Evolutionary conservation across 2,329 filamentous ascomycete species (phyloP), one percentile per base, ranked within the genome.

Genomic region (Ascochyta viciae-villosae): DNA sequence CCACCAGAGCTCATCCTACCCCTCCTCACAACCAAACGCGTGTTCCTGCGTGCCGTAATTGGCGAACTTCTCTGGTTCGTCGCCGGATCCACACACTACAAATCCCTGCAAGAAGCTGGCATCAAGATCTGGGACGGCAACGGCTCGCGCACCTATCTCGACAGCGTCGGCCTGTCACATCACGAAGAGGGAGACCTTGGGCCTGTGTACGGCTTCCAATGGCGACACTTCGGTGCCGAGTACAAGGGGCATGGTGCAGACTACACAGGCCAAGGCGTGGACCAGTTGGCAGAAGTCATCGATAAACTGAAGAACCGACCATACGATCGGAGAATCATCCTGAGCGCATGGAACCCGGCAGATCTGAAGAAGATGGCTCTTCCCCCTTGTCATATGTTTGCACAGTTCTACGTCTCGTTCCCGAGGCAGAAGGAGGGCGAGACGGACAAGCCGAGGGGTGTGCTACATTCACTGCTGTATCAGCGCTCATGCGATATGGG

Each of bases 51-150:
- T 58, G 94, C 93, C 67, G 90, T 99, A 45, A 83, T 98, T 60
- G 90, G 88, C 63, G 95, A 99, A 77, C 88, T 99, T 1, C 88
- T 99, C 58, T 99, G 95, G 95, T 99, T 99, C 78, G 84, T 99
- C 65, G 85, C 87, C 40, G 95, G 92, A 70, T 86, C 82, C 69
- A 99, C 95, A 3, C 92, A 91, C 0, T 93, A 91, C 1, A 78
- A 86, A 4, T 81, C 92, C 0, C 87, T 99, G 3, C 88, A 86
- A 57, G 87, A 88, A 12, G 87, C 88, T 1, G 92, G 92, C 27
- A 88, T 99, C 70, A 96, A 96, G 78, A 99, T 99, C 74, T 99
- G 95, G 95, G 95, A 99, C 74, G 94, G 93, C 68, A 99, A 99
- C 74, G 95, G 94, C 39, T 92, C 89, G 42, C 90, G 95, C 67